phyloP scores from a whole-genome alignment of 345 rosid genomes.

The Luvunga scandens region DNA sequence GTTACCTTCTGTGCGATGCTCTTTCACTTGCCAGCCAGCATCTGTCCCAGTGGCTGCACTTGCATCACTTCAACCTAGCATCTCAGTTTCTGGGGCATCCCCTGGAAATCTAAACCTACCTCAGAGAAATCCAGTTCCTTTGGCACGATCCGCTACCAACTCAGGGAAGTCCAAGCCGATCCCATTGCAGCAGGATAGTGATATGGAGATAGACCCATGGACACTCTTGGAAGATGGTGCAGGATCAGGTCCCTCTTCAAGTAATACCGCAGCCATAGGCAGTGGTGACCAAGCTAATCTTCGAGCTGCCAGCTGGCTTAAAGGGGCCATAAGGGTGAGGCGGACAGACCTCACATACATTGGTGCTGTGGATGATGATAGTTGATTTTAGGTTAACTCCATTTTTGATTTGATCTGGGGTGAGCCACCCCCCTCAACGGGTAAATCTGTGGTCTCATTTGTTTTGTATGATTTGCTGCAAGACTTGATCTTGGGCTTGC shows the following conservation, averaged over 20 bases:
- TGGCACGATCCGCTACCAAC: conserved; percentile 38
- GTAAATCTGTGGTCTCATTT: conserved; percentile 19
- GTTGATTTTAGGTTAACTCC: conserved; percentile 45
- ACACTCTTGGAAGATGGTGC: conserved; percentile 89
- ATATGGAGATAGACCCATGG: conserved; percentile 88
- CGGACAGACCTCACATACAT: conserved; percentile 78
- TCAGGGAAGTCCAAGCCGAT: conserved; percentile 58
- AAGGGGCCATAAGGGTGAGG: conserved; percentile 89
- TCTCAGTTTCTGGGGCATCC: conserved; percentile 35
- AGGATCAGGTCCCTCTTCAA: conserved; percentile 62
- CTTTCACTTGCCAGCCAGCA: conserved; percentile 72
- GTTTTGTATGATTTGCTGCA: conserved; percentile 18
- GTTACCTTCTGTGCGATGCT: conserved; percentile 55
- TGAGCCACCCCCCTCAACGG: conserved; percentile 29
- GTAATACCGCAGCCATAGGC: conserved; percentile 43
- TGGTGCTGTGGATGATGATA: conserved; percentile 91
- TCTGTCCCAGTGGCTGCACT: conserved; percentile 58
- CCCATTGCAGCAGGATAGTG: conserved; percentile 51
- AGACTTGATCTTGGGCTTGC: conserved; percentile 15
- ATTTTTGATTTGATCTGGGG: conserved; percentile 34
- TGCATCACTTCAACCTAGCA: conserved; percentile 56
- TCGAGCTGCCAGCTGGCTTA: conserved; percentile 90
- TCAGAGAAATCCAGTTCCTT: conserved; percentile 47
- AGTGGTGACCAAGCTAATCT: conserved; percentile 72
- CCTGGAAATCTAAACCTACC: conserved; percentile 33